phyloP scores from a whole-genome alignment of 2,329 filamentous ascomycete genomes.

The Conoideocrella luteorostrata region DNA sequence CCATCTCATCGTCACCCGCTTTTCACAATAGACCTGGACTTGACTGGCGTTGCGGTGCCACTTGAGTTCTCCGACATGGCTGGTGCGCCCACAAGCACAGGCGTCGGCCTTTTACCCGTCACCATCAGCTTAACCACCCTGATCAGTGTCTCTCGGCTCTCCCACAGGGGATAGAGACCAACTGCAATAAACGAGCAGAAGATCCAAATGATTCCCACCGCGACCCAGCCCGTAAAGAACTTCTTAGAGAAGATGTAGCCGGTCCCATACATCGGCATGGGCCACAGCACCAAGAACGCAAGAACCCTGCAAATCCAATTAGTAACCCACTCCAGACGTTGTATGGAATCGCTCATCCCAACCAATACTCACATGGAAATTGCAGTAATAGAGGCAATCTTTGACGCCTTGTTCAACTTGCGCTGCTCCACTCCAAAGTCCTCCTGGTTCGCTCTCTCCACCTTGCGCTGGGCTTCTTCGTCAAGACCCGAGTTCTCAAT shows the following conservation, averaged over 20 bases:
- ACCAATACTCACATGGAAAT: conserved; percentile 20
- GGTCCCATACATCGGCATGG: conserved; percentile 83
- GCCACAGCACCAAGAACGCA: conserved; percentile 74
- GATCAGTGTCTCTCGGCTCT: conserved; percentile 57
- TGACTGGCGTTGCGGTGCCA: conserved; percentile 7
- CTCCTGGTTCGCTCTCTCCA: conserved; percentile 15
- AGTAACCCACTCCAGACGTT: background rate
- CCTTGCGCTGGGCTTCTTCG: conserved; percentile 17
- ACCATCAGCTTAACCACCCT: conserved; percentile 15
- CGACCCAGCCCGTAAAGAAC: conserved; percentile 72
- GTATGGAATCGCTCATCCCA: background rate
- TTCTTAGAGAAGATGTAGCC: conserved; percentile 55
- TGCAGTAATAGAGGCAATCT: conserved; percentile 34
- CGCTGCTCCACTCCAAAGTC: conserved; percentile 39
- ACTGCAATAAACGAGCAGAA: conserved; percentile 66
- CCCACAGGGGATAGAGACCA: conserved; percentile 74
- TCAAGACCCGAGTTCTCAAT: conserved; percentile 51
- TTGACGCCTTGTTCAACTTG: conserved; percentile 47
- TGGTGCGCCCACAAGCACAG: conserved; percentile 1
- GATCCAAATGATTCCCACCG: conserved; percentile 66
- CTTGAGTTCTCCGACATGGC: conserved; percentile 4
- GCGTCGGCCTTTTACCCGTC: conserved; percentile 8
- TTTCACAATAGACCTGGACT: conserved; percentile 3
- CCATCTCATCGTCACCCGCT: background rate
- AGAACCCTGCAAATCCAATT: conserved; percentile 41